Conservation (phyloP, 2,329 filamentous ascomycete species). For the Cryphonectria nitschkei region DNA sequence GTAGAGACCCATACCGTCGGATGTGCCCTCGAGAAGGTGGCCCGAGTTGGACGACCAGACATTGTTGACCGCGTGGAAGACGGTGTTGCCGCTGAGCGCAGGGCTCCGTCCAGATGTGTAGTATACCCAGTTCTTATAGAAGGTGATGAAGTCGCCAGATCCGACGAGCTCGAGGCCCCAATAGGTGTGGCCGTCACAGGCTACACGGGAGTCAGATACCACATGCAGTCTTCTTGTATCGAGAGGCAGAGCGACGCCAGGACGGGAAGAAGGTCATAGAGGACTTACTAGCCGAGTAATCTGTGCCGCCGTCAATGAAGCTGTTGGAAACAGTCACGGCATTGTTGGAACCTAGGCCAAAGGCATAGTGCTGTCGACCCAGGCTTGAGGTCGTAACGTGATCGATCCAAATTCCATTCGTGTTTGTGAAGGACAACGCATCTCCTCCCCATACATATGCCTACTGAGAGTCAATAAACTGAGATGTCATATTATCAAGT, state of each 20-base stretch:
- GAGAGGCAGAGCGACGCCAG: background rate
- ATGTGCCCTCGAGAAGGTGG: constrained; percentile 59
- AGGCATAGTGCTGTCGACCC: constrained; percentile 63
- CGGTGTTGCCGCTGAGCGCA: constrained; percentile 59
- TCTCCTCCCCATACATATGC: constrained; percentile 24
- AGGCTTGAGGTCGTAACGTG: constrained; percentile 58
- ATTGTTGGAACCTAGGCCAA: constrained; percentile 55
- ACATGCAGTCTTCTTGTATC: background rate
- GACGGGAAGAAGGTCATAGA: background rate
- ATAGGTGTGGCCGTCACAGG: constrained; percentile 63
- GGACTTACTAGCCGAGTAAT: constrained; percentile 52
- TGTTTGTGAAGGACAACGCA: constrained; percentile 8
- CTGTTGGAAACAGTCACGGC: constrained; percentile 64
- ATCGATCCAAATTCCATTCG: constrained; percentile 53
- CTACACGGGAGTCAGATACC: background rate
- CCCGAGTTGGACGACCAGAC: constrained; percentile 57
- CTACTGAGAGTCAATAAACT: background rate
- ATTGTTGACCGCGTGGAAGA: constrained; percentile 64
- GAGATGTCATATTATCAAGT: constrained; percentile 33
- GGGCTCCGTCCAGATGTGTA: constrained; percentile 59
- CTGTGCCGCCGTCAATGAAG: constrained; percentile 58
- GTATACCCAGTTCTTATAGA: constrained; percentile 58
- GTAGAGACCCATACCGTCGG: constrained; percentile 49
- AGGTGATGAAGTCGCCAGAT: constrained; percentile 57
- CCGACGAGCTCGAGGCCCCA: constrained; percentile 62